Evolutionary conservation across 164 flowering plant genomes (phyloP).

Genomic region (Aristolochia contorta): DNA sequence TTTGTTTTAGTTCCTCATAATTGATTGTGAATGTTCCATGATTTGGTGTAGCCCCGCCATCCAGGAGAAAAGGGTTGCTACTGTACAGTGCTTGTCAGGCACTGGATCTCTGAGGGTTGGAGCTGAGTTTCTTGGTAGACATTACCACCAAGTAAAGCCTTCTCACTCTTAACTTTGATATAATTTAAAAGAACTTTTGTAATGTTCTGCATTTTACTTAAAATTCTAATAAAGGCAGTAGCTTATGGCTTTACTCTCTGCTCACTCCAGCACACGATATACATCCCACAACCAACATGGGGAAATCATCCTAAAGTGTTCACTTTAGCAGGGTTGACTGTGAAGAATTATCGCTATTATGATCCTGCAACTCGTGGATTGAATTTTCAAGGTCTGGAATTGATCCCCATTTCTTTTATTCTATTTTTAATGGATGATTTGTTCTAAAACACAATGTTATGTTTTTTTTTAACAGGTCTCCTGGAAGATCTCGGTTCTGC

Average conservation of each 20-base stretch:
- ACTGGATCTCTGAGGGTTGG: constrained; percentile 98
- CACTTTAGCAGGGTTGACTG: constrained; percentile 70
- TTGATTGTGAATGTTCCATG: not conserved
- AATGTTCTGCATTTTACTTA: not conserved
- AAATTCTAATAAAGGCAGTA: not conserved
- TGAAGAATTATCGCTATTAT: constrained; percentile 85
- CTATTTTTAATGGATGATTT: not conserved
- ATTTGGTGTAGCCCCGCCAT: constrained; percentile 63
- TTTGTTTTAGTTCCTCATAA: not conserved
- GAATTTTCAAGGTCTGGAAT: constrained; percentile 59
- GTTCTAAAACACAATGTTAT: not conserved
- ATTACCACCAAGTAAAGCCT: constrained; percentile 59
- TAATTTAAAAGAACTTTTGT: not conserved
- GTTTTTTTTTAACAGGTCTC: constrained; percentile 37
- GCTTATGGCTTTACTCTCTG: not conserved
- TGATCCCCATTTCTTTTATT: not conserved
- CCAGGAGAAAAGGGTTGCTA: constrained; percentile 73
- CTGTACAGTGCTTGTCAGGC: constrained; percentile 91
- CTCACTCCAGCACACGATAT: constrained; percentile 55
- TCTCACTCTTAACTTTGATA: not conserved
- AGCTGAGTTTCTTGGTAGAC: constrained; percentile 81
- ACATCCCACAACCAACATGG: constrained; percentile 94
- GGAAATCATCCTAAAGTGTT: constrained; percentile 95
- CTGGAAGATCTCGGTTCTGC: constrained; percentile 86
- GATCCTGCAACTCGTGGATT: constrained; percentile 91